These are phyloP conservation scores for Marasmius fiardii DNA, from an alignment of 1,284 basidiomycete genomes.

Conservation along the genomic window DNA sequence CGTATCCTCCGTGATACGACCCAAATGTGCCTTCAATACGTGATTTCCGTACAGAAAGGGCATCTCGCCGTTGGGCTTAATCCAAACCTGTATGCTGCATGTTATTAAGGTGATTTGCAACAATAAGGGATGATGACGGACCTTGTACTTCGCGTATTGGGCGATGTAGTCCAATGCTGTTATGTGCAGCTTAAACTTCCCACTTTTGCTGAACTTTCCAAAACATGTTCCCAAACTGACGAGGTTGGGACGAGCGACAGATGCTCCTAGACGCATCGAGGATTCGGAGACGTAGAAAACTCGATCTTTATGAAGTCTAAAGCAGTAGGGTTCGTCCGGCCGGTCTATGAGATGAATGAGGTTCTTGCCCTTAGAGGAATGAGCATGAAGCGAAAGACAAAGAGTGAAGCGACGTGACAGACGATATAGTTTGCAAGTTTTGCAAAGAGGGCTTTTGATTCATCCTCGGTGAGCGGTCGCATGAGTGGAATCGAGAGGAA, in stretches of 20 bases:
- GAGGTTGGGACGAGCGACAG: conserved; percentile 90
- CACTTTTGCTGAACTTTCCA: conserved; percentile 96
- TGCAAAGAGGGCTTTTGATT: conserved; percentile 83
- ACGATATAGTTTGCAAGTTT: conserved; percentile 93
- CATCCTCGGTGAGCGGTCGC: conserved; percentile 84
- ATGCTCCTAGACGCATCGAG: conserved; percentile 90
- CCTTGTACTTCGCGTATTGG: conserved; percentile 98
- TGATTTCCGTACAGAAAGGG: conserved; percentile 99
- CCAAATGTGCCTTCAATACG: conserved; percentile 96
- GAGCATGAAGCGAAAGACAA: background rate
- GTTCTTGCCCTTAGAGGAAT: conserved; percentile 70
- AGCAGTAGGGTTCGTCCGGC: conserved; percentile 85
- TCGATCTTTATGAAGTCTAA: conserved; percentile 86
- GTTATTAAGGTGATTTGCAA: background rate
- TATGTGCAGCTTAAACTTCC: conserved; percentile 97
- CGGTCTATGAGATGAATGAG: conserved; percentile 87
- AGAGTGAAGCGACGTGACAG: conserved; percentile 31
- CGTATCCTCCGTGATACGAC: conserved; percentile 98
- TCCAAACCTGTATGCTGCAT: conserved; percentile 79
- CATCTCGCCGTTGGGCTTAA: conserved; percentile 99
- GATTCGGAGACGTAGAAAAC: conserved; percentile 95
- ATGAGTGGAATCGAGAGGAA: conserved; percentile 34
- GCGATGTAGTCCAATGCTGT: conserved; percentile 92
- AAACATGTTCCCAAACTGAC: conserved; percentile 95
- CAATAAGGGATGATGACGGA: conserved; percentile 28